Conservation (phyloP, 805 yeast genomes). For the Candida michaelii region DNA sequence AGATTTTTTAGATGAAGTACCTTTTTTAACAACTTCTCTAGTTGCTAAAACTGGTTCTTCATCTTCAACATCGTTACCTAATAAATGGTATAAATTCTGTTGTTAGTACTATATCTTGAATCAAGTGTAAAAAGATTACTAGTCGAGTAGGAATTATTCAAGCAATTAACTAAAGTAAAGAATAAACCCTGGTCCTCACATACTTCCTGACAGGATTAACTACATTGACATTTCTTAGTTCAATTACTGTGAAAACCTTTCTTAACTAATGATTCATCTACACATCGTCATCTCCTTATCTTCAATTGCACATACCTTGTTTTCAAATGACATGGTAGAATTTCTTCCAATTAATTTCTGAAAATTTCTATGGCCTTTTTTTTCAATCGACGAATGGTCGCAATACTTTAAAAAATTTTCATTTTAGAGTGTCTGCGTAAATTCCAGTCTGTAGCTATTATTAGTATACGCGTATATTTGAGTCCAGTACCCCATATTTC, state of each 20-base stretch:
- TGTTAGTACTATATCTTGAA: too few relatives aligned
- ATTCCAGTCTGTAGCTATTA: conserved; percentile 1
- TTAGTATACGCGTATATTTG: background rate
- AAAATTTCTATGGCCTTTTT: conserved; percentile 6
- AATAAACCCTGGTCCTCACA: too few relatives aligned
- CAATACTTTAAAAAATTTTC: conserved; percentile 12
- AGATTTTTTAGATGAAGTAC: conserved; percentile 82
- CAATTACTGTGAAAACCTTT: too few relatives aligned
- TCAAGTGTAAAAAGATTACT: too few relatives aligned
- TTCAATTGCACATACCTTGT: conserved; percentile 41
- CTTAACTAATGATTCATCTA: background rate
- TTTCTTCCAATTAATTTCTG: conserved; percentile 5
- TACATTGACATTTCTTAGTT: too few relatives aligned
- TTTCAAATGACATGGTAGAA: conserved; percentile 42
- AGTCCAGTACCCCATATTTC: conserved; percentile 7
- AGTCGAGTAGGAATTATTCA: too few relatives aligned
- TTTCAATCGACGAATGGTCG: conserved; percentile 10
- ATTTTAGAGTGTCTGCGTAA: conserved; percentile 5
- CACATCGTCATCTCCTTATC: too few relatives aligned
- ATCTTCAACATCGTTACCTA: conserved; percentile 89
- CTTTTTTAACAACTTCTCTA: conserved; percentile 77
- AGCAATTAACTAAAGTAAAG: too few relatives aligned
- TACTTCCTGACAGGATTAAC: too few relatives aligned
- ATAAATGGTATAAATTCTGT: conserved; percentile 76
- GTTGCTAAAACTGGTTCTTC: conserved; percentile 52